These are phyloP conservation scores for Xylariales sp. DNA, from an alignment of 2,329 filamentous ascomycete species.

Conservation along the genomic window DNA sequence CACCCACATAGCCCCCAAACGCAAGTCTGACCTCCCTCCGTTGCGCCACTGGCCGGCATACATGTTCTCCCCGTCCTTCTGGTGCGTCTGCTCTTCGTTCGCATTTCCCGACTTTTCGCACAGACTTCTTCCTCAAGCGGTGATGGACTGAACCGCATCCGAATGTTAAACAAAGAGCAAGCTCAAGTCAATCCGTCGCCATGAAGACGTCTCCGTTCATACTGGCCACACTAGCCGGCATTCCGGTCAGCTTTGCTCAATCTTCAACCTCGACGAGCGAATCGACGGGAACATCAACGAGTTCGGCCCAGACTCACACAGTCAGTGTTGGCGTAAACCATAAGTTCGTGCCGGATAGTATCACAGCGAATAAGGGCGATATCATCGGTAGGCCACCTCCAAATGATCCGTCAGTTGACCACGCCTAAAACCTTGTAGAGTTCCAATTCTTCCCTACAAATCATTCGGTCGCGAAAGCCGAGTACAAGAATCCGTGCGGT, in stretches of 20 bases:
- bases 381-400: neutral
- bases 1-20: conserved; percentile 3
- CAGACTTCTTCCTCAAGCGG: too few species aligned
- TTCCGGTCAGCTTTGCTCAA: too few species aligned
- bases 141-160: too few species aligned
- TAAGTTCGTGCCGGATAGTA: neutral
- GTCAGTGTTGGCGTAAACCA: neutral
- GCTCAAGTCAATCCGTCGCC: too few species aligned
- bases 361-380: neutral
- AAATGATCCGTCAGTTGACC: too few species aligned
- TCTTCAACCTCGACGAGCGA: too few species aligned
- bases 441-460: neutral
- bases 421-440: neutral
- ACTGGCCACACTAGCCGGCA: too few species aligned
- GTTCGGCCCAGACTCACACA: neutral
- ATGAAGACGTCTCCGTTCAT: too few species aligned
- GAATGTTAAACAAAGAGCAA: too few species aligned
- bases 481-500: neutral
- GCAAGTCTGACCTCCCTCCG: conserved; percentile 2
- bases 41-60: neutral
- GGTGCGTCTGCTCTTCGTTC: too few species aligned
- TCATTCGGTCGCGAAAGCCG: neutral
- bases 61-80: too few species aligned
- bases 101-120: too few species aligned
- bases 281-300: neutral